Evolutionary conservation across 805 yeast genomes (phyloP), one percentile per base, ranked within the genome.

Genomic region (Torulaspora gathmanii): DNA sequence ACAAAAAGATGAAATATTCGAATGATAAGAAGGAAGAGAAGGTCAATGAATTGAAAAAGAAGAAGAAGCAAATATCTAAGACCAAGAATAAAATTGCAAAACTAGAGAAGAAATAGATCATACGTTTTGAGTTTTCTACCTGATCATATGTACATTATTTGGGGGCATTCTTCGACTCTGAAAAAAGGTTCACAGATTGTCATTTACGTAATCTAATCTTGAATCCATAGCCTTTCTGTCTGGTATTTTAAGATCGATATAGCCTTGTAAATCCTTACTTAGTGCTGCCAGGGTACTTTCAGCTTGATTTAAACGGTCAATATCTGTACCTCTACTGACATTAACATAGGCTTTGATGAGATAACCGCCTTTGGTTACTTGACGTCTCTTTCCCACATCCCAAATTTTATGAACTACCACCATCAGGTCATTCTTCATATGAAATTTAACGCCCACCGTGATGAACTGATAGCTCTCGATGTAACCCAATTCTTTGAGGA

Each of bases 1-100:
- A 93, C 75, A 85, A 85, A 73, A 86, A 86, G 82, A 87, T 91
- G 95, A 93, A 88, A 71, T 82, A 87, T 65, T 91, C 95, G 47
- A 79, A 86, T 57, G 82, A 83, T 48, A 80, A 86, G 78, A 85
- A 86, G 71, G 88, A 86, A 61, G 75, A 75, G 42, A 81, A 91
- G 69, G 79, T 79, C 59, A 84, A 83, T 46, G 77, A 74, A 43
- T 72, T 86, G 64, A 72, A 77, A 58, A 75, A 77, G 67, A 85
- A 85, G 79, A 82, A 75, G 68, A 78, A 78, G 68, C 80, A 78
- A 63, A 70, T 88, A 44, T 81, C 78, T 40, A 82, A 84, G 75
- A 74, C 80, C 57, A 80, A 82, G 64, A 60, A 65, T n/a, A 38
- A 71, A 73, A 61, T 55, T 74, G 49, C 65, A 65, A 37, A 64